Base-by-base conservation (phyloP, 495 filamentous ascomycete genomes). In the Staphylotrichum tortipilum region DNA sequence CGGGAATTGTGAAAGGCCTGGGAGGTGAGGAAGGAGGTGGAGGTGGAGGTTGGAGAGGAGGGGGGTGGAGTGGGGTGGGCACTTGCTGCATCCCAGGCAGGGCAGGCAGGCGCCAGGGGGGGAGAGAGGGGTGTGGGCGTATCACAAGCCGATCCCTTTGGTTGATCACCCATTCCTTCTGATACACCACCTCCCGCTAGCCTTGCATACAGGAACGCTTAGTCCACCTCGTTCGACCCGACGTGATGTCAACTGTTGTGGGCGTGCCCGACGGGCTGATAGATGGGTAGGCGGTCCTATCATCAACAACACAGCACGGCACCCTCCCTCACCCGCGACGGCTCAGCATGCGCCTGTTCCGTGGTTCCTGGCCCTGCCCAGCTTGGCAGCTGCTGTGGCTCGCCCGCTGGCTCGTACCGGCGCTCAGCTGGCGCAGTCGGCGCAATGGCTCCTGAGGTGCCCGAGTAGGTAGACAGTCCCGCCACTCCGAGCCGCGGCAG, bases 191-290 rank as follows among this genome's bases (percentile, higher is more conserved):
- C 63, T n/a, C n/a, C n/a, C n/a, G n/a, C n/a, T 59, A 64, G 56
- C 57, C 61, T 58, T 64, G 63, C 63, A 62, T 66, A 54, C n/a
- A n/a, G n/a, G n/a, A n/a, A n/a, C 40, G 42, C 59, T 60, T 62
- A 59, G 57, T 54, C 45, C 52, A 49, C 47, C 50, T 53, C 46
- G 49, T 53, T 52, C 53, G 50, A 54, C 49, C 53, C 40, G 30
- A 18, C 41, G 42, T 40, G 29, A 49, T 18, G 22, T 30, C 50
- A 52, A 37, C 44, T 5, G 26, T 10, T 10, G 10, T 10, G n/a
- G n/a, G n/a, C n/a, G n/a, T n/a, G n/a, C n/a, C 21, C 47, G 43
- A 38, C 49, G 50, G 30, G 19, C n/a, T n/a, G n/a, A n/a, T n/a
- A n/a, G n/a, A n/a, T n/a, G n/a, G n/a, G n/a, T n/a, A n/a, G n/a